A percentile compares a stretch with the other conserved stretches of the same genome.
These are phyloP conservation scores for Colletotrichum neosansevieriae DNA, from an alignment of 2,329 filamentous ascomycete species.

Conservation along the genomic window DNA sequence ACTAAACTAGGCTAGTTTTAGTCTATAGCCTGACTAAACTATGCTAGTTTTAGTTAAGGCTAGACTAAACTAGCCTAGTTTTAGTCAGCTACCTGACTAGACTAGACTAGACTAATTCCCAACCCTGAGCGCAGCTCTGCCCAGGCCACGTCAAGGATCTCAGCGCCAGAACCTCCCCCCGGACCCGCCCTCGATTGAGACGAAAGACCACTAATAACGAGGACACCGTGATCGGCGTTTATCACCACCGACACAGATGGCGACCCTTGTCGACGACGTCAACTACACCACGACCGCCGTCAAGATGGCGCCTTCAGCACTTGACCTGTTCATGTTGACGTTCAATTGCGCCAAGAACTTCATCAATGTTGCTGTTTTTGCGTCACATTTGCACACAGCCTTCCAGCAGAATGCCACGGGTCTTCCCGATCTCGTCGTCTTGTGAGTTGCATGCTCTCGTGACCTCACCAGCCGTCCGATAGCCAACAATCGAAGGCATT, in stretches of 20 bases:
- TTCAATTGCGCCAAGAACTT: constrained; percentile 87
- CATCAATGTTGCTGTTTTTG: constrained; percentile 78
- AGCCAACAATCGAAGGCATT: not conserved
- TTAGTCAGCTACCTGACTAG: too few relatives aligned
- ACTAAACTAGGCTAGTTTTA: too few relatives aligned
- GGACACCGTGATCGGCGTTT: constrained; percentile 31
- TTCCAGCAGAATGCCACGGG: constrained; percentile 62
- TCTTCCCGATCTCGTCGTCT: constrained; percentile 67
- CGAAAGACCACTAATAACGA: not conserved
- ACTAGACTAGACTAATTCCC: too few relatives aligned
- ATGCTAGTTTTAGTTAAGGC: too few relatives aligned
- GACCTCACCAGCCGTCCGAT: not conserved
- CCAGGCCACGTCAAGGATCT: constrained; percentile 14
- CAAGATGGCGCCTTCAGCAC: constrained; percentile 57
- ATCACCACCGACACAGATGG: constrained; percentile 33
- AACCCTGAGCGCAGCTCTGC: constrained; percentile 17
- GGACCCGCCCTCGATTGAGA: constrained; percentile 2
- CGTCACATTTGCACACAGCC: constrained; percentile 73
- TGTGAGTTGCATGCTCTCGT: constrained; percentile 58
- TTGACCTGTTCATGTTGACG: constrained; percentile 83
- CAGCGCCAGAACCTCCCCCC: not conserved
- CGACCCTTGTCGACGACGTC: constrained; percentile 35
- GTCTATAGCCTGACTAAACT: too few relatives aligned
- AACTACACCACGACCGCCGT: constrained; percentile 33
- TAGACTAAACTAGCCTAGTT: too few relatives aligned